These are phyloP conservation scores for Areca catechu DNA, from an alignment of 176 grass and related monocot species.

Conservation along the genomic window DNA sequence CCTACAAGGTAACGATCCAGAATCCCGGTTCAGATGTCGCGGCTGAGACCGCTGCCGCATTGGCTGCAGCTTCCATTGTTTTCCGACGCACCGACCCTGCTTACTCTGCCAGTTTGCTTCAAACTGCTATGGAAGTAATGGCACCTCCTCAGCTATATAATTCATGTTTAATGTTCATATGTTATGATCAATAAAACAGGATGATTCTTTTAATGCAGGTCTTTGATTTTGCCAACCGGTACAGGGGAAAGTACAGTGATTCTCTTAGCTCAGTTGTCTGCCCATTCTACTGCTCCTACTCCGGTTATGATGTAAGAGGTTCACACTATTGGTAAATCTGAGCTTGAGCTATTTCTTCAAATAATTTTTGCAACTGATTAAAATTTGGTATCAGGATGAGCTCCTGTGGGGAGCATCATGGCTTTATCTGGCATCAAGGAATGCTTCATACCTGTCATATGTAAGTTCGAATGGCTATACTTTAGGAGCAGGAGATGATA, in stretches of 20 bases:
- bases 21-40: conserved; percentile 71
- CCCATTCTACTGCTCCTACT: conserved; percentile 74
- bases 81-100: conserved; percentile 30
- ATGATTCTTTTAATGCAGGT: conserved; percentile 18
- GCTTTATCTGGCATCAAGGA: conserved; percentile 60
- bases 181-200: neutral
- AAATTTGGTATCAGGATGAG: conserved; percentile 40
- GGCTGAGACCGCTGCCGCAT: conserved; percentile 56
- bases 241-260: conserved; percentile 54
- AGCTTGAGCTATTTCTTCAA: no score
- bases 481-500: conserved; percentile 55
- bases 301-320: conserved; percentile 55
- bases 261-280: conserved; percentile 53
- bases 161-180: neutral
- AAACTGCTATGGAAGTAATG: conserved; percentile 16
- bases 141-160: neutral
- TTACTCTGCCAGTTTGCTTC: conserved; percentile 48
- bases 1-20: conserved; percentile 42
- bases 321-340: neutral
- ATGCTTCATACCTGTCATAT: conserved; percentile 63
- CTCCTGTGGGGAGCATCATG: conserved; percentile 86
- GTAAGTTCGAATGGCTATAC: conserved; percentile 44
- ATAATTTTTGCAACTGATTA: neutral
- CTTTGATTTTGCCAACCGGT: conserved; percentile 61
- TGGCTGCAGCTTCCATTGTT: conserved; percentile 54